Evolutionary conservation across 768 basidiomycete genomes (phyloP), one percentile per base, ranked within the genome.

Genomic region (Termitomyces sp.): DNA sequence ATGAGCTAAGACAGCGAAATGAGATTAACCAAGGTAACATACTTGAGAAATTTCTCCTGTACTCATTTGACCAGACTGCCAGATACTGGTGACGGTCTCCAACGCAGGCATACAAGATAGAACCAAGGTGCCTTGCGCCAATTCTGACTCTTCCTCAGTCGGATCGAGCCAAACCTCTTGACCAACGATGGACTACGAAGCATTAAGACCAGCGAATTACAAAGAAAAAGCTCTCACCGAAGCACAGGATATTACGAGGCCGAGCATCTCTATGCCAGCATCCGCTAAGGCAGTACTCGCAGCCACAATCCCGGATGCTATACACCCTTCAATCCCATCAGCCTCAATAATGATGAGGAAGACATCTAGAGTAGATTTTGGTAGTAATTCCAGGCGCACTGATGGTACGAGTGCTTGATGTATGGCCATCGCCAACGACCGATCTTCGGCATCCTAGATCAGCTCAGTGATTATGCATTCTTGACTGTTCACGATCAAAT

Each of bases 291-390:
- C 95, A 2, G 92, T 85, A 65, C 90, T 93, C 1, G 93, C 91
- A 18, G 95, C 96, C 6, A 93, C 83, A 11, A 89, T 78, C 6
- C 91, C 95, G 1, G 93, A 84, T 6, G 93, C 84, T n/a, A 96
- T 80, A 63, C 92, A 91, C 30, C 89, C 85, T 69, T 95, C 89
- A n/a, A 91, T 78, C 18, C 93, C 91, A 70, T 97, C 95, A n/a
- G 88, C 86, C 72, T 98, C 95, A 47, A 98, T 85, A 44, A 99
- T 78, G 3, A 86, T 89, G 54, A 99, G 76, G 71, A 91, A 96
- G 47, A 98, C 78, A 74, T 99, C 97, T 65, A 98, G 85, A 9
- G 88, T 88, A 0, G 94, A 91, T 70, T 99, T 99, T 16, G 97
- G 96, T n/a, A 97, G 78, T 1, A 90, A 78, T 66, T 96, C 93